Evolutionary conservation across 2,329 filamentous ascomycete species (phyloP), one percentile per base, ranked within the genome.

Genomic region (Nemania abortiva): DNA sequence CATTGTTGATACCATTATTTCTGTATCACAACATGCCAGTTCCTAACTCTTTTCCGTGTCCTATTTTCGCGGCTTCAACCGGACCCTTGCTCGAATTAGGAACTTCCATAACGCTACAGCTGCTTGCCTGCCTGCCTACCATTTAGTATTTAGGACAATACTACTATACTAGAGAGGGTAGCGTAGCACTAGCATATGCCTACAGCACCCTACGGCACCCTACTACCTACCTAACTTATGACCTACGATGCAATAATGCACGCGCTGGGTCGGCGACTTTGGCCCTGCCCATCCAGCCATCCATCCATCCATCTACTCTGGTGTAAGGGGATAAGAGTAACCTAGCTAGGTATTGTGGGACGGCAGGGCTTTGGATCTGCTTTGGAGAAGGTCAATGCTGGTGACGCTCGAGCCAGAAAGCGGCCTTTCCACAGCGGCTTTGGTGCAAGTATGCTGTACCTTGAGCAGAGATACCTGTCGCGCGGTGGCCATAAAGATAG

Each of bases 201-300:
- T 50, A 50, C 47, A 24, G 47, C 20, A 20, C 18, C 45, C 45
- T 20, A 20, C 20, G 18, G 42, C 42, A 37, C 18, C 45, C 45
- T 20, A 20, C 20, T 37, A 5, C 34, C 34, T 37, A 37, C 34
- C 24, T 5, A 37, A 42, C 11, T 6, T 42, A 42, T 42, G 39
- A 42, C 39, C 47, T 27, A 62, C 59, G 20, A 62, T 37, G 31
- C 24, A 37, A 45, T 31, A 57, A 61, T 42, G 50, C 50, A 61
- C 39, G 50, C 63, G 57, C 34, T 45, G 63, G 63, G 45, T 37
- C 29, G 56, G n/a, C 53, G 29, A 57, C 31, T 42, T 62, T 50
- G 20, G 53, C 49, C 50, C 56, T 37, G 47, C 2, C 20, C 57
- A 50, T 37, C 59, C n/a, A 1, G 18, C 31, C 49, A 57, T 57